phyloP scores from a whole-genome alignment of 2,329 filamentous ascomycete species.

The Lizonia empirigonia region DNA sequence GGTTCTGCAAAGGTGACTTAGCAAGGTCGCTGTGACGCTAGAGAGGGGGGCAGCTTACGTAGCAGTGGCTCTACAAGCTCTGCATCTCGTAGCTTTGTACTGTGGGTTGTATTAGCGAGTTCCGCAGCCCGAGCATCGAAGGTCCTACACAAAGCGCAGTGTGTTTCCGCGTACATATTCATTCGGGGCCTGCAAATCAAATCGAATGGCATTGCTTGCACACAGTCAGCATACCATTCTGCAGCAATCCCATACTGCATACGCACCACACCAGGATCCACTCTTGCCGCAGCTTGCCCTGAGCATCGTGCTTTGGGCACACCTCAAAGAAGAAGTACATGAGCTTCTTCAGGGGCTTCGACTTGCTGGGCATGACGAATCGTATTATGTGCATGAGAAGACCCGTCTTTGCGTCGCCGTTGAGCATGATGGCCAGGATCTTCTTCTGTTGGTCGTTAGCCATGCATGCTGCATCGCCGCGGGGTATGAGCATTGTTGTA shows the following conservation, averaged over 20 bases:
- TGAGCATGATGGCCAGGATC: constrained; percentile 96
- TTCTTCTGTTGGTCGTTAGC: constrained; percentile 63
- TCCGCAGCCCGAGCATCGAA: not conserved
- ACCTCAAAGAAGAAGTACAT: constrained; percentile 99
- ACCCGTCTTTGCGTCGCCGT: constrained; percentile 93
- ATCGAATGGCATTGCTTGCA: constrained; percentile 90
- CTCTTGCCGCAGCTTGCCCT: constrained; percentile 97
- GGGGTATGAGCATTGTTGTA: constrained; percentile 29
- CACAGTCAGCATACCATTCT: constrained; percentile 27
- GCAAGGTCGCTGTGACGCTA: not conserved
- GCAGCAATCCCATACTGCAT: not conserved
- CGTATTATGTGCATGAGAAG: constrained; percentile 99
- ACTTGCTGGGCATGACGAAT: constrained; percentile 99
- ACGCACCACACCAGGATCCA: constrained; percentile 97
- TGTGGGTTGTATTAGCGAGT: constrained; percentile 27
- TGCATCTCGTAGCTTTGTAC: constrained; percentile 88
- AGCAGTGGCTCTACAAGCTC: constrained; percentile 96
- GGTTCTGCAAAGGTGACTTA: constrained; percentile 59
- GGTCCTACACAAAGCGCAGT: constrained; percentile 76
- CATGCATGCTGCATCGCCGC: constrained; percentile 58
- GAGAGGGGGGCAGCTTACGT: constrained; percentile 48
- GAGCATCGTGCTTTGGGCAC: constrained; percentile 90
- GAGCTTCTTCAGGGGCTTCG: constrained; percentile 95
- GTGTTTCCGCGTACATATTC: constrained; percentile 98
- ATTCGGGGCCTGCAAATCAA: constrained; percentile 96